Percentiles rank a stretch among this genome's conserved stretches.
Evolutionary conservation across 805 yeast species (phyloP).

Genomic region (Barnettozyma pratensis): DNA sequence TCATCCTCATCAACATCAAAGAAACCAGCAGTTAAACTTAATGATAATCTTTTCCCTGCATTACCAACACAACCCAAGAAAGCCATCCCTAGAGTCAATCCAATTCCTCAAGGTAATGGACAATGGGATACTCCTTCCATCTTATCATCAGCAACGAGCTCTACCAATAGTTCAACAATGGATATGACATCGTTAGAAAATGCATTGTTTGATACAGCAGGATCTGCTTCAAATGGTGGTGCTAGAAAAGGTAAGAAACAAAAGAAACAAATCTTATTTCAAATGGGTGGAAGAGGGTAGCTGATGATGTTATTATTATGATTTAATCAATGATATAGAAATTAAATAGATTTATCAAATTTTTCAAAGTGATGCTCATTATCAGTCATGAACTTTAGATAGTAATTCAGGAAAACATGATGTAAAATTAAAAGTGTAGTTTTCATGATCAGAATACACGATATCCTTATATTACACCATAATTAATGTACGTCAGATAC

Average conservation of each 20-base stretch:
- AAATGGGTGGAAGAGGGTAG: slow-evolving; percentile 38
- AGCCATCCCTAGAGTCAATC: slow-evolving; percentile 55
- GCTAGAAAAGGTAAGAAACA: slow-evolving; percentile 32
- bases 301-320: too few relatives aligned
- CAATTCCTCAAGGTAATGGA: slow-evolving; percentile 35
- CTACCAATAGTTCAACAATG: slow-evolving; percentile 13
- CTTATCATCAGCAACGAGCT: not conserved
- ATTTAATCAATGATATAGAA: too few relatives aligned
- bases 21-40: slow-evolving; percentile 10
- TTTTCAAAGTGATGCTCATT: too few relatives aligned
- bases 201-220: slow-evolving; percentile 15
- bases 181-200: slow-evolving; percentile 16
- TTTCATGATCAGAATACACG: too few relatives aligned
- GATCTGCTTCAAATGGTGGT: slow-evolving; percentile 17
- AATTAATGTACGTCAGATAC: too few relatives aligned
- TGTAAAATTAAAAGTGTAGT: too few relatives aligned
- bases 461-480: too few relatives aligned
- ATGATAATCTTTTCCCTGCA: slow-evolving; percentile 43
- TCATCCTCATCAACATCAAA: slow-evolving; percentile 15
- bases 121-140: slow-evolving; percentile 24
- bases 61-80: slow-evolving; percentile 37
- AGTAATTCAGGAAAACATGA: too few relatives aligned
- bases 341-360: too few relatives aligned
- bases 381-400: too few relatives aligned
- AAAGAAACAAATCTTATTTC: slow-evolving; percentile 50